Evolutionary conservation across 176 grass and related monocot species (phyloP), one percentile per base, ranked within the genome.

Genomic region (Avena insularis): DNA sequence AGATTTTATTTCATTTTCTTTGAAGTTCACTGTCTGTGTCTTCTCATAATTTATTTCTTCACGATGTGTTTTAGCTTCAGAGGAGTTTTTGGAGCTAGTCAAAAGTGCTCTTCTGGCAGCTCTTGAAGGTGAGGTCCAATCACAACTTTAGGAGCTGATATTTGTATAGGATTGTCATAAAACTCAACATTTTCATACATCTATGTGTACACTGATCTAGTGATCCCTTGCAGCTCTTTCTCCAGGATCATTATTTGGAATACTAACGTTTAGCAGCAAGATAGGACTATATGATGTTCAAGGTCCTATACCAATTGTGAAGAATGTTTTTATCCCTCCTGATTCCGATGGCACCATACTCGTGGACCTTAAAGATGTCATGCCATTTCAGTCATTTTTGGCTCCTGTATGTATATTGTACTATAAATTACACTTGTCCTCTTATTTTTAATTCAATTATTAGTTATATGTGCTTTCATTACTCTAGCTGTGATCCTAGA

Each of bases 261-360:
- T 98, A 71, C 77, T 98, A 74, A 96, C 94, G 38, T 96, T 94
- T 91, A 96, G 94, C 85, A 93, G 85, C 86, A 98, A 96, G 89
- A 94, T 96, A 82, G 94, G 97, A 23, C 78, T 98, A 72, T 98
- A 98, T 83, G 97, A 98, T 91, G 92, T 98, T 77, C 97, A 98
- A 93, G 97, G 94, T 62, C 97, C 94, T 16, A 88, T 96, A 78
- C 82, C 94, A 78, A 64, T 94, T 43, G 97, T 98, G 79, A 98
- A 98, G 84, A 96, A 96, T 90, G 83, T 91, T 83, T 94, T 96
- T 49, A 91, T 94, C 55, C 90, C 90, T 60, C 76, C 87, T 94
- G 90, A 94, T 92, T 86, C 71, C 46, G 85, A 93, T 67, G 89
- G 63, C 38, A 60, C 76, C 63, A 87, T 98, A 80, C 80, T 78